Conservation (phyloP, 2,329 filamentous ascomycete genomes). For the Fusarium clavum region DNA sequence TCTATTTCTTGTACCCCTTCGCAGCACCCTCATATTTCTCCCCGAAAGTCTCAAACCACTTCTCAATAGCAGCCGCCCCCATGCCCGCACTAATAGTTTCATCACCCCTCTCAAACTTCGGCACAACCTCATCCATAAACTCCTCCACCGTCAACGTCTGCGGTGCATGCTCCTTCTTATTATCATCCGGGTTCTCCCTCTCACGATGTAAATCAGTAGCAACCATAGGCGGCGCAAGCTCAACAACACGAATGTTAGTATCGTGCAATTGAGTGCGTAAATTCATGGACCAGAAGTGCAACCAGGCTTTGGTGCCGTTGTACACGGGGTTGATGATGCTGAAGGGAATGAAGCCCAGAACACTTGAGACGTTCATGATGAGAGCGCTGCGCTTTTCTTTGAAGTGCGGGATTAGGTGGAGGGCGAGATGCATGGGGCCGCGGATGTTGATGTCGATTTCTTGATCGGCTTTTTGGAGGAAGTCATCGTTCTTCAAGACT, state of each 20-base stretch:
- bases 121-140: constrained; percentile 62
- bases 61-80: constrained; percentile 53
- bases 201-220: constrained; percentile 67
- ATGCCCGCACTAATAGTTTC: constrained; percentile 62
- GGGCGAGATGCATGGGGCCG: constrained; percentile 66
- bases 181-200: constrained; percentile 65
- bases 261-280: constrained; percentile 62
- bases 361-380: constrained; percentile 66
- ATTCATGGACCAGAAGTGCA: constrained; percentile 68
- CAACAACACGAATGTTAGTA: constrained; percentile 60
- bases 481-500: constrained; percentile 55
- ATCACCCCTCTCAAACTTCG: constrained; percentile 59
- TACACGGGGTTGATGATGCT: constrained; percentile 68
- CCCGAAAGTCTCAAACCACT: constrained; percentile 58
- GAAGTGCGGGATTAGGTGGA: constrained; percentile 63
- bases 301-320: constrained; percentile 69
- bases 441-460: constrained; percentile 70
- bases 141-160: constrained; percentile 60
- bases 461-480: constrained; percentile 63
- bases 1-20: not conserved
- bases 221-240: constrained; percentile 67
- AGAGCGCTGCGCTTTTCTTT: constrained; percentile 54
- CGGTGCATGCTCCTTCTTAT: constrained; percentile 67
- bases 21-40: constrained; percentile 30
- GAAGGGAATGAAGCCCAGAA: constrained; percentile 65